Base-by-base conservation (phyloP, 495 filamentous ascomycete species). In the Podospora pseudocomata region DNA sequence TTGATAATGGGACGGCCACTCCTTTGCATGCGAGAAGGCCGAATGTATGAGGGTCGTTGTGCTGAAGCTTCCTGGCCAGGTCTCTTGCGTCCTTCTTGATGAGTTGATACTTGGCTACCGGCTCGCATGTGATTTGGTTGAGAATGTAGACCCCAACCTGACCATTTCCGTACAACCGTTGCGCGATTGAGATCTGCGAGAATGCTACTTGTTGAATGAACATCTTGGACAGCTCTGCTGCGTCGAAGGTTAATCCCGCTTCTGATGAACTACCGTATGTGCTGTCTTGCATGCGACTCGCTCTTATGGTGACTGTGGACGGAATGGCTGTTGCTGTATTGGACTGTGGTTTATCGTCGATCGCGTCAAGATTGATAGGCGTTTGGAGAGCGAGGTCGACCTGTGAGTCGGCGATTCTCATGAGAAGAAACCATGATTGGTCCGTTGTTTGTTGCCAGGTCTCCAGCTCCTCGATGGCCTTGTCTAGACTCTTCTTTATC, bases 21-120 rank as follows among this genome's bases (percentile, higher is more conserved):
- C 85, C 85, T 44, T 75, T 73, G 70, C 85, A 87, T 18, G 70
- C 66, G 7, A 87, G 78, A 54, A 87, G 78, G 27, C 84, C 82
- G 64, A 86, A 86, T 3, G 73, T 73, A 1, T 71, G 19, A 0
- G 84, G 78, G 34, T 83, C 76, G 9, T 68, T 71, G 3, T 77
- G 62, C 15, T 71, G 62, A 0, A 87, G 76, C 19, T 72, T 78
- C 4, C 67, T 64, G 6, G 82, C 85, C 0, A 86, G 71, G n/a
- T 80, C 72, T 16, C 77, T 68, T 19, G 82, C 73, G 60, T 86
- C 79, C 15, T 49, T 49, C 39, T 49, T 49, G 39, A 49, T 49
- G 39, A 49, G 2, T 2, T 49, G 39, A 49, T 13, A 49, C 39
- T 49, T 49, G 39, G 39, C 39, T 11, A 2, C 39, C 15, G 39